Evolutionary conservation across 495 filamentous ascomycete genomes (phyloP), one percentile per base, ranked within the genome.

Genomic region (Peziza echinospora): DNA sequence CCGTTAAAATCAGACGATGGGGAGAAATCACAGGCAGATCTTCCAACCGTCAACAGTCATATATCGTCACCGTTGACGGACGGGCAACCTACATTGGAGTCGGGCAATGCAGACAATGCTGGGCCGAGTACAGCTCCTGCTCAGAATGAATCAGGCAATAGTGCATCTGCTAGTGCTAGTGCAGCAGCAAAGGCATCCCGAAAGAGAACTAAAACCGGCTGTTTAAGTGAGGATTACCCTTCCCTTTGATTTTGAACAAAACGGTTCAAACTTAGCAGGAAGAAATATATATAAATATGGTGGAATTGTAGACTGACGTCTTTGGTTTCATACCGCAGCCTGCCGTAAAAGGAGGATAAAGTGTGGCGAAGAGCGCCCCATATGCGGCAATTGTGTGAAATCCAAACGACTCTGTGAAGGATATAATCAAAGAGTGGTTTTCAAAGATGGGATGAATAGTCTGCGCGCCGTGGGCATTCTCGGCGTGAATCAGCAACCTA

Each of bases 341-440:
- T 97, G 89, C 67, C 80, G 89, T 44, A 85, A 79, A 63, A 76
- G 89, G 17, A 81, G 89, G 43, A 96, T 97, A 60, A 97, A 97
- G 64, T 97, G 89, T 60, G 89, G 87, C 44, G 89, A 96, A 59
- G 84, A 89, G 59, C 81, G 82, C 47, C 89, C 87, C 42, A 84
- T 75, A 13, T 96, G 89, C 65, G 74, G 70, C 50, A 84, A 96
- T 60, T 97, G 89, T 64, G 75, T 86, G 61, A 94, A 93, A 58
- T 93, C 87, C 9, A 93, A 89, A 61, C 76, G 89, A 9, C 68
- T 77, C 34, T 97, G 89, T 60, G 86, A 96, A 63, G 89, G 89
- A 28, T 97, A 97, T 65, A 91, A 79, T 52, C 85, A 84, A 58
- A 74, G 83, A 41, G 77, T 97, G 26, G 68, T 93, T 34, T 94